Conservation (phyloP, 2,329 filamentous ascomycete species). For the Xylaria sp. region DNA sequence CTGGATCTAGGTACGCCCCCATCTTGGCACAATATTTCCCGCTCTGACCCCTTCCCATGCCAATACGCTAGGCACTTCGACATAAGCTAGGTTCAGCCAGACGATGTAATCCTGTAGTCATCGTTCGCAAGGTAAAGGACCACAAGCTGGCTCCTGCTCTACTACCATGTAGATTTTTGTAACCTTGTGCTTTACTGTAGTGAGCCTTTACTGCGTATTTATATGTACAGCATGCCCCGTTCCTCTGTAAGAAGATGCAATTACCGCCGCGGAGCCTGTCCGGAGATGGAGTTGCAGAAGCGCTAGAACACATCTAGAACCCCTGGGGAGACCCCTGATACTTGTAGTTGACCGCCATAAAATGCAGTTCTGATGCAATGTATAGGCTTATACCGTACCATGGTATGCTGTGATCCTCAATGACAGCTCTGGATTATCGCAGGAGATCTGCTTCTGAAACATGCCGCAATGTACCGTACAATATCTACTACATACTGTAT, state of each 20-base stretch:
- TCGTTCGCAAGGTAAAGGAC: neutral
- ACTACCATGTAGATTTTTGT: neutral
- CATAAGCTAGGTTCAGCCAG: neutral
- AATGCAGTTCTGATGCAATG: neutral
- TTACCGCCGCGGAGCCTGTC: slow-evolving; percentile 13
- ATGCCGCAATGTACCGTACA: slow-evolving; percentile 7
- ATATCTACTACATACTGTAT: neutral
- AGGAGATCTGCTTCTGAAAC: slow-evolving; percentile 21
- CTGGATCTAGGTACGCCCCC: neutral
- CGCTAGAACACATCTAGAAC: slow-evolving; percentile 26
- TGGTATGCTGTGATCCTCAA: slow-evolving; percentile 3
- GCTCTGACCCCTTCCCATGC: slow-evolving; percentile 12
- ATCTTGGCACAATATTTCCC: slow-evolving; percentile 16
- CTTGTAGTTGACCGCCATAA: slow-evolving; percentile 22
- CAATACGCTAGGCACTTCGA: neutral
- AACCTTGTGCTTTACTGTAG: neutral
- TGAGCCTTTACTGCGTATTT: neutral
- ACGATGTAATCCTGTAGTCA: neutral
- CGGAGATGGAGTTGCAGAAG: slow-evolving; percentile 10
- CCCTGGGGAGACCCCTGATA: slow-evolving; percentile 2
- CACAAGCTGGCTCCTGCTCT: neutral
- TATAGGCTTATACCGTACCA: slow-evolving; percentile 10
- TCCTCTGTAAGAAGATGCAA: slow-evolving; percentile 7
- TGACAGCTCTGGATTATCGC: slow-evolving; percentile 17
- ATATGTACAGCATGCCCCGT: neutral